Evolutionary conservation across 2,329 filamentous ascomycete genomes (phyloP), one percentile per base, ranked within the genome.

Genomic region (Pseudogymnoascus sp.): DNA sequence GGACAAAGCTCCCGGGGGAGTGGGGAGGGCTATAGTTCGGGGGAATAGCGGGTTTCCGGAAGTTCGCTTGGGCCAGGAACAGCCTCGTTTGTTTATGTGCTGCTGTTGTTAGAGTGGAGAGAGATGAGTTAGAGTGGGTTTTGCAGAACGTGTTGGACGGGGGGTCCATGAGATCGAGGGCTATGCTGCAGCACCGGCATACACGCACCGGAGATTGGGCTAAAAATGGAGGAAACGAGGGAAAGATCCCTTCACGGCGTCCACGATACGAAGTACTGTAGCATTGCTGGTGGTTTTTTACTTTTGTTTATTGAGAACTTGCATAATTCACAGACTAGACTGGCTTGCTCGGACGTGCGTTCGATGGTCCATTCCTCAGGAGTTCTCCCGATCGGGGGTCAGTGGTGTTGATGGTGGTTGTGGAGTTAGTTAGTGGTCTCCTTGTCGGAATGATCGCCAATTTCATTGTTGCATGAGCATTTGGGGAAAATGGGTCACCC

Each of bases 281-380:
- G 50, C 50, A 56, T 56, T 10, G 50, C 50, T 33, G 50, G 6
- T n/a, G n/a, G 26, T 7, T 7, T 56, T 33, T 56, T 56, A n/a
- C n/a, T 56, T 53, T 56, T 56, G 29, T 56, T 56, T 56, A 56
- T 56, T 33, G 50, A 56, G 50, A 56, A 56, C 50, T 33, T 56
- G 50, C 50, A 56, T 56, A 56, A 33, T 56, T 33, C 50, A 56
- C 26, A 33, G 26, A 7, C 50, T 33, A 56, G 29, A 33, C 13
- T 19, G 50, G 29, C 50, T 56, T 19, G n/a, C 19, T 33, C 31
- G 50, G 50, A 56, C 50, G 50, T 56, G 50, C 50, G 26, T 26
- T 33, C n/a, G n/a, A 56, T 6, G 26, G 50, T 26, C 19, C 50
- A 19, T 56, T 13, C 50, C 26, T 33, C n/a, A 56, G 8, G 26